These are phyloP conservation scores for Nitzschia sp. DNA, from an alignment of 108 stramenopile species.

Conservation along the genomic window DNA sequence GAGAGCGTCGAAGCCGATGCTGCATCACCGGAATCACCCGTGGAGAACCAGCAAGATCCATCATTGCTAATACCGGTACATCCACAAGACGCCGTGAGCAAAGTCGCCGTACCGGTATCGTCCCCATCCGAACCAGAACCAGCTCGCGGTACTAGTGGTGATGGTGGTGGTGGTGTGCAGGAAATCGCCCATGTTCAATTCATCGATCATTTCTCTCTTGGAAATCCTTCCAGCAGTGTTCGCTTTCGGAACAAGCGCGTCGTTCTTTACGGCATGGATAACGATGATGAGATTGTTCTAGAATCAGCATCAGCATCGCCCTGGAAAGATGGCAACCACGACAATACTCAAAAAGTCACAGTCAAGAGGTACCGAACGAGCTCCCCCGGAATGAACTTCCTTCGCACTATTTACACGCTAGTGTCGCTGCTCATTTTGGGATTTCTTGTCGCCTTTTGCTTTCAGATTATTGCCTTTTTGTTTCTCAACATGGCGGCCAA, in stretches of 20 bases:
- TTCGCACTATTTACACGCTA: constrained; percentile 54
- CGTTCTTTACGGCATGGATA: constrained; percentile 39
- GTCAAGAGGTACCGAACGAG: constrained; percentile 46
- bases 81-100: too few species aligned
- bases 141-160: too few species aligned
- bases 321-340: constrained; percentile 11
- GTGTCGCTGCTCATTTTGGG: constrained; percentile 55
- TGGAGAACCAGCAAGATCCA: too few species aligned
- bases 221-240: constrained; percentile 51
- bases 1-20: too few species aligned
- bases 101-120: too few species aligned
- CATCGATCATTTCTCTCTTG: constrained; percentile 59
- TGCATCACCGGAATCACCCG: too few species aligned
- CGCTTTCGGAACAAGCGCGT: constrained; percentile 44
- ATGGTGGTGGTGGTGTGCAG: too few species aligned
- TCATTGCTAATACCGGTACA: too few species aligned
- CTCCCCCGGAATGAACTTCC: constrained; percentile 30
- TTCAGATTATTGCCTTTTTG: constrained; percentile 61
- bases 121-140: too few species aligned
- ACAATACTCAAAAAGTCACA: constrained; percentile 16
- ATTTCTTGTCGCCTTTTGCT: constrained; percentile 62
- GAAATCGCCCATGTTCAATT: constrained; percentile 30
- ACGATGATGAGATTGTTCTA: constrained; percentile 52
- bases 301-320: constrained; percentile 31
- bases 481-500: constrained; percentile 52